Evolutionary conservation across 2,329 filamentous ascomycete genomes (phyloP).

Genomic region (Dactylellina leptospora): DNA sequence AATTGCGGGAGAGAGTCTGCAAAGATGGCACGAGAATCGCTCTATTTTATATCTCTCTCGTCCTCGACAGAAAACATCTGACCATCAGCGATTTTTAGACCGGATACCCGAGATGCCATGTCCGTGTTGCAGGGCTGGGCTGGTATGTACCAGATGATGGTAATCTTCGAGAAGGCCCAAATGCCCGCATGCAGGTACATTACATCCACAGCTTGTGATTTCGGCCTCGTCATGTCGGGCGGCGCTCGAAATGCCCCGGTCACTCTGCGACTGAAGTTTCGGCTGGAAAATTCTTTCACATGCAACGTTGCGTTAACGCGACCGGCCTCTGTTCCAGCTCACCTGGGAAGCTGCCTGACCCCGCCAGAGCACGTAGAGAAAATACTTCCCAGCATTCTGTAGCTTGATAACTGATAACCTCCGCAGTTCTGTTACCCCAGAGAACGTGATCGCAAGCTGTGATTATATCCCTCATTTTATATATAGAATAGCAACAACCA

Average conservation of each 20-base stretch:
- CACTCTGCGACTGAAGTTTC: conserved; percentile 41
- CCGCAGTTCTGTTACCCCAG: conserved; percentile 33
- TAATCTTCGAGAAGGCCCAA: conserved; percentile 5
- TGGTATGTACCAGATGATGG: not conserved
- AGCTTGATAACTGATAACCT: conserved; percentile 33
- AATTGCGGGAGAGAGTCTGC: not conserved
- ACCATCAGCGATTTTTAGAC: conserved; percentile 45
- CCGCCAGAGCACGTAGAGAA: not conserved
- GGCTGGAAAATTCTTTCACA: conserved; percentile 48
- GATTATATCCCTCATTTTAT: conserved; percentile 42
- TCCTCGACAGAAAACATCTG: conserved; percentile 11
- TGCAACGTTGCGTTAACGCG: conserved; percentile 34
- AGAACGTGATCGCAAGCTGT: conserved; percentile 4
- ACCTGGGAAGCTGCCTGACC: not conserved
- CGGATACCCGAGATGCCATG: conserved; percentile 51
- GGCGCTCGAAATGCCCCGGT: conserved; percentile 32
- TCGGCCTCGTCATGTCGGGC: conserved; percentile 27
- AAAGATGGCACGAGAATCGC: conserved; percentile 49
- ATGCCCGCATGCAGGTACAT: conserved; percentile 40
- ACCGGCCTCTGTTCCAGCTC: not conserved
- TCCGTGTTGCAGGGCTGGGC: conserved; percentile 21
- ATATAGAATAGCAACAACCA: too few relatives aligned
- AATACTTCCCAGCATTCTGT: conserved; percentile 36
- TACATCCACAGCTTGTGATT: conserved; percentile 35
- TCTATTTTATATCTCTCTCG: conserved; percentile 26